Evolutionary conservation across 257 asterid species (phyloP).

Genomic region (Parsonsia alboflavescens): DNA sequence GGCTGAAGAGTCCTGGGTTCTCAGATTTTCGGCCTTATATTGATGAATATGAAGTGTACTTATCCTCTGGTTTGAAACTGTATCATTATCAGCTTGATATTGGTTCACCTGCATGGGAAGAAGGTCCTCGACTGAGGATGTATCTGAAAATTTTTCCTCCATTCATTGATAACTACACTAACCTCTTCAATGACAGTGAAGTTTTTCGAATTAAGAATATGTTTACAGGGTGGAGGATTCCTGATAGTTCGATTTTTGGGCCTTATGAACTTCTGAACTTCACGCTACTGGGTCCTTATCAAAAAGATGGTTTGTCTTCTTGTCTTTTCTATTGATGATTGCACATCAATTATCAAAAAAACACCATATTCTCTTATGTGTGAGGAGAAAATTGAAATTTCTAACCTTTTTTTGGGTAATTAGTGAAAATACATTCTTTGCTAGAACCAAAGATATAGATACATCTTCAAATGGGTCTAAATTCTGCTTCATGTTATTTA

Average conservation of each 20-base stretch:
- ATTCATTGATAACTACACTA: conserved; percentile 18
- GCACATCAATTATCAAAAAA: background rate
- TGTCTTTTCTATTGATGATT: conserved; percentile 1
- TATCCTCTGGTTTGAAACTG: conserved; percentile 54
- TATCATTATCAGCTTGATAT: conserved; percentile 55
- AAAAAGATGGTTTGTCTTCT: conserved; percentile 39
- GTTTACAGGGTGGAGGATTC: conserved; percentile 80
- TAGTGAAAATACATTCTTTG: too few species aligned
- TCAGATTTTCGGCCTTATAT: conserved; percentile 58
- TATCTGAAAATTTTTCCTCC: conserved; percentile 69
- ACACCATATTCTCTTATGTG: background rate
- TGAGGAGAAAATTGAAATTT: background rate
- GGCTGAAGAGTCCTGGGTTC: conserved; percentile 93
- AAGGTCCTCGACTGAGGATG: conserved; percentile 80
- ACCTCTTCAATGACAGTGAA: conserved; percentile 57
- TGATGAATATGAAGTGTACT: conserved; percentile 41
- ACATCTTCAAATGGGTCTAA: background rate
- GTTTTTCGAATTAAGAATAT: conserved; percentile 49
- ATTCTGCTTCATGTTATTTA: background rate
- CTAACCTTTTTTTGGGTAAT: background rate
- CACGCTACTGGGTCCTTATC: conserved; percentile 64
- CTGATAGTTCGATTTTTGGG: conserved; percentile 64
- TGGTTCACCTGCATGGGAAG: conserved; percentile 53
- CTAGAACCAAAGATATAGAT: background rate
- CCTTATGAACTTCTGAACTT: conserved; percentile 88